Evolutionary conservation across 225 moss, liverwort and hornwort genomes (phyloP).

Genomic region (Bryum argenteum): DNA sequence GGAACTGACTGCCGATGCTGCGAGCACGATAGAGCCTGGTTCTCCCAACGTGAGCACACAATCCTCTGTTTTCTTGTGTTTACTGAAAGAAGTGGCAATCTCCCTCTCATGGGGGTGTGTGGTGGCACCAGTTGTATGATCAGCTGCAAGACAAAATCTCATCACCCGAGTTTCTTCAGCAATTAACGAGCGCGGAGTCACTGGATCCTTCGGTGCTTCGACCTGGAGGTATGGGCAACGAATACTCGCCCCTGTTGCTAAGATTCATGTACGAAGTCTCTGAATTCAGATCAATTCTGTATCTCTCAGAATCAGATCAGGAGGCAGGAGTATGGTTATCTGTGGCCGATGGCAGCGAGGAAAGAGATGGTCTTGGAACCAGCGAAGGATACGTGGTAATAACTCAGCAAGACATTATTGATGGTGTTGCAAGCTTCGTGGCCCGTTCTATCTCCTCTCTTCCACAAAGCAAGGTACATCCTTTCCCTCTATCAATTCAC

Average conservation of each 20-base stretch:
- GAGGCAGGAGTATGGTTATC: slow-evolving; percentile 66
- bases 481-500: not conserved
- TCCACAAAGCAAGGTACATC: slow-evolving; percentile 70
- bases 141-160: slow-evolving; percentile 55
- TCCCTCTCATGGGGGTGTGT: slow-evolving; percentile 4
- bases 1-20: slow-evolving; percentile 27
- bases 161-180: slow-evolving; percentile 68
- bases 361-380: slow-evolving; percentile 68
- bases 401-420: slow-evolving; percentile 85
- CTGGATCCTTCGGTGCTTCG: slow-evolving; percentile 21
- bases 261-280: not conserved
- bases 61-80: slow-evolving; percentile 1
- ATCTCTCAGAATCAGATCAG: slow-evolving; percentile 25
- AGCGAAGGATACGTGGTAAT: slow-evolving; percentile 78
- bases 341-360: slow-evolving; percentile 57
- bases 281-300: no score
- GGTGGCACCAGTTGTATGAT: slow-evolving; percentile 44
- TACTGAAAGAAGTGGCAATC: not conserved
- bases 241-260: not conserved
- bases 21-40: slow-evolving; percentile 14
- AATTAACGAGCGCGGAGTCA: slow-evolving; percentile 36
- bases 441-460: slow-evolving; percentile 67
- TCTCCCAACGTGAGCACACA: slow-evolving; percentile 34
- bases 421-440: slow-evolving; percentile 84
- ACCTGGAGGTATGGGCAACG: slow-evolving; percentile 31